Evolutionary conservation across 2,329 filamentous ascomycete species (phyloP), one percentile per base, ranked within the genome.

Genomic region (Neofusicoccum ribis): DNA sequence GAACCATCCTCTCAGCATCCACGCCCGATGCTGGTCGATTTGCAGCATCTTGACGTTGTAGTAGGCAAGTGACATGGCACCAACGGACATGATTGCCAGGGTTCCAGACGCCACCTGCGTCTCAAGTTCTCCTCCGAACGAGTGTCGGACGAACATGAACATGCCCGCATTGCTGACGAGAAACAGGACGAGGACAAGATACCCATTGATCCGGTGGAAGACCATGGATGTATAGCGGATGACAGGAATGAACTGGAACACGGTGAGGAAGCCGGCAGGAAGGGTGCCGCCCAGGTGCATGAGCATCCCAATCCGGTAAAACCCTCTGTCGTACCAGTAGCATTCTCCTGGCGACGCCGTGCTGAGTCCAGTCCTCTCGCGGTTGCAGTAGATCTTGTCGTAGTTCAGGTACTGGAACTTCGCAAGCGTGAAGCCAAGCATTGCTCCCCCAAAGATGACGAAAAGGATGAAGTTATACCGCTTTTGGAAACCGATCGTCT

Each of bases 1-100:
- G 14, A 70, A 71, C 43, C 73, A 67, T 7, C 82, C 79, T 23
- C 87, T 73, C 36, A 89, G 70, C 86, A 89, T 89, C 86, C 86
- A 89, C 2, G 85, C 84, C 1, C 87, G 80, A 67, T 89, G 87
- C 69, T 88, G 83, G 37, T 88, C 85, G 56, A 90, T 85, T 70
- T 88, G 86, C 1, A 88, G 73, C 2, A 79, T 76, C 72, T 85
- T 88, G 72, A 89, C 83, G 67, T 88, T 88, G 71, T 83, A 77
- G 37, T 81, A 82, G 1, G 85, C 83, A 49, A 88, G 66, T 0
- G 71, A 67, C 27, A 85, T 72, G 9, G 80, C 78, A 1, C 72
- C 68, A 0, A 82, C 72, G 1, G 84, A 84, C 8, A 81, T 70
- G 36, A 85, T 77, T 1, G 75, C 80, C 0, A 86, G 70, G 0